Base-by-base conservation (phyloP, 2,329 filamentous ascomycete species). In the Venturia effusa region DNA sequence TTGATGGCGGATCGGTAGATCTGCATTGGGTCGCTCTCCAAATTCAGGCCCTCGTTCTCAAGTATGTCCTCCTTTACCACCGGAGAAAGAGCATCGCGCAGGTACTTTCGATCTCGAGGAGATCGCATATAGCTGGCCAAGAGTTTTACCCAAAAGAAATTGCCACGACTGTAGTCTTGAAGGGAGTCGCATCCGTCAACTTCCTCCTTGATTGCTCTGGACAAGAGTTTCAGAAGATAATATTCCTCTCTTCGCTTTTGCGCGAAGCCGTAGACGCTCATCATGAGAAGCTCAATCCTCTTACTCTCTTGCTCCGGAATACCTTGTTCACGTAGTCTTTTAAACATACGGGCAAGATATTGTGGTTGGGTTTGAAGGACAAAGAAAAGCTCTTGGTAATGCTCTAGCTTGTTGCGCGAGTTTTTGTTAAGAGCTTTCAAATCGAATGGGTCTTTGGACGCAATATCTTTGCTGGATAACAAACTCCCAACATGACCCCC, bases 301-400 rank as follows among this genome's bases (percentile, higher is more conserved):
- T 96, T 96, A 73, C 87, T 88, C 71, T 99, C 94, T 75, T 94
- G 95, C 71, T 99, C 94, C 0, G 91, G 80, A 1, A 89, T 90
- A 51, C 89, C 90, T 69, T 90, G 84, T 75, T 96, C 90, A 37
- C 92, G 87, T 37, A 97, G 78, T 54, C 88, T 85, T 73, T 86
- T 87, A 81, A 97, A 97, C 1, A 97, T 81, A 15, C 92, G 84
- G 34, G 92, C 90, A 51, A 99, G 84, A 71, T 99, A 99, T 67
- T 96, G 90, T 3, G 94, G 90, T 70, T 99, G 95, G 0, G 94
- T 99, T 73, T 99, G 94, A 4, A 99, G 84, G 66, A 92, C 88
- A 80, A 99, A 97, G 79, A 99, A 99, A 17, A 99, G 84, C 72
- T 97, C 92, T 74, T 99, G 95, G 73, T 99, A 99, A 30, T 91